Conservation (phyloP, 2,329 filamentous ascomycete genomes). For the Cytospora mali region DNA sequence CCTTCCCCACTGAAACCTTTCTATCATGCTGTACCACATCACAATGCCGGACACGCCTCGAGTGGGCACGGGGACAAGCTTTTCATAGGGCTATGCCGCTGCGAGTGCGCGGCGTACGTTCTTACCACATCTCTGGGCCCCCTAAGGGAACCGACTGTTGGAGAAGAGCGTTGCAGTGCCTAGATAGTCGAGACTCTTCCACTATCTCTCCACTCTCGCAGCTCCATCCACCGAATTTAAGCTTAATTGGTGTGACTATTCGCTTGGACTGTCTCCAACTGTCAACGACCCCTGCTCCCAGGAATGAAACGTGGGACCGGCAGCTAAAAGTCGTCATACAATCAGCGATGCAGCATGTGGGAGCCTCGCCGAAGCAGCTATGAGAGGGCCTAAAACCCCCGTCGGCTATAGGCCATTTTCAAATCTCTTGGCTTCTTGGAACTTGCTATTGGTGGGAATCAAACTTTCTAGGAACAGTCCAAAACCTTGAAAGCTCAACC, state of each 20-base stretch:
- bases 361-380: background rate
- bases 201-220: background rate
- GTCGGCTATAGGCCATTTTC: background rate
- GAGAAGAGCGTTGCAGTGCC: background rate
- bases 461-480: background rate
- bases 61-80: slow-evolving; percentile 9
- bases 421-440: background rate
- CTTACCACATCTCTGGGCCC: background rate
- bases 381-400: background rate
- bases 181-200: background rate
- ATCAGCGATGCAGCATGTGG: background rate
- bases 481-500: no score
- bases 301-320: background rate
- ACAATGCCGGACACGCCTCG: background rate
- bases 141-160: background rate
- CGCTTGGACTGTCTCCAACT: background rate
- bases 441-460: background rate
- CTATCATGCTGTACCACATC: slow-evolving; percentile 10
- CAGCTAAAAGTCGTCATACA: background rate
- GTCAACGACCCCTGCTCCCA: background rate
- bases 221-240: background rate
- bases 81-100: slow-evolving; percentile 15
- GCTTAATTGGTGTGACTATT: background rate
- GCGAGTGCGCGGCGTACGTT: slow-evolving; percentile 6
- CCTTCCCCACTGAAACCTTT: slow-evolving; percentile 18